phyloP scores from a whole-genome alignment of 2,329 filamentous ascomycete genomes.

The Xylaria sp. region DNA sequence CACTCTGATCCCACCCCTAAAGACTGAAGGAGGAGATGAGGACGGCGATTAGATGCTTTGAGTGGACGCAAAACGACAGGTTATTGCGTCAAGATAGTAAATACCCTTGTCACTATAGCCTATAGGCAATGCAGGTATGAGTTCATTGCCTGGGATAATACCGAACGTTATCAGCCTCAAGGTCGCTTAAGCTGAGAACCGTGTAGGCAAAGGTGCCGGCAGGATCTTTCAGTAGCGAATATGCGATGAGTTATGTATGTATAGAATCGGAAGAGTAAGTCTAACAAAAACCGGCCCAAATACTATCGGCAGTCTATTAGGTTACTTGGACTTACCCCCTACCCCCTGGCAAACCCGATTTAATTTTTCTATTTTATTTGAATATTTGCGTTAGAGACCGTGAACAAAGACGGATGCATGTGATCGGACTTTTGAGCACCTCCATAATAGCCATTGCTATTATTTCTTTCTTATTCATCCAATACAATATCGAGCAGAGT shows the following conservation, averaged over 20 bases:
- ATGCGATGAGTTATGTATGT: background rate
- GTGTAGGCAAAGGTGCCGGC: background rate
- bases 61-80: background rate
- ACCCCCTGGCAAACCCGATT: no score
- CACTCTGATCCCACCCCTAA: background rate
- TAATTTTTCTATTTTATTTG: no score
- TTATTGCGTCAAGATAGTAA: background rate
- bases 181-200: slow-evolving; percentile 5
- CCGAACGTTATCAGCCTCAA: slow-evolving; percentile 1
- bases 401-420: no score
- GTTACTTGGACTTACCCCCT: no score
- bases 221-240: background rate
- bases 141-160: no score
- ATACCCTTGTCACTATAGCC: background rate
- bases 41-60: background rate
- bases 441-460: background rate
- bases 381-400: no score
- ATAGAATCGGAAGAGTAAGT: background rate
- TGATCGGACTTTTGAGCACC: background rate
- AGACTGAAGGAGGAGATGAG: background rate
- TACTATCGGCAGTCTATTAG: no score
- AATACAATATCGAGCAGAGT: slow-evolving; percentile 21
- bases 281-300: no score
- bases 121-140: background rate
- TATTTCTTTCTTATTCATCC: slow-evolving; percentile 1